Base-by-base conservation (phyloP, 23 red algal species). In the Gracilaria domingensis region DNA sequence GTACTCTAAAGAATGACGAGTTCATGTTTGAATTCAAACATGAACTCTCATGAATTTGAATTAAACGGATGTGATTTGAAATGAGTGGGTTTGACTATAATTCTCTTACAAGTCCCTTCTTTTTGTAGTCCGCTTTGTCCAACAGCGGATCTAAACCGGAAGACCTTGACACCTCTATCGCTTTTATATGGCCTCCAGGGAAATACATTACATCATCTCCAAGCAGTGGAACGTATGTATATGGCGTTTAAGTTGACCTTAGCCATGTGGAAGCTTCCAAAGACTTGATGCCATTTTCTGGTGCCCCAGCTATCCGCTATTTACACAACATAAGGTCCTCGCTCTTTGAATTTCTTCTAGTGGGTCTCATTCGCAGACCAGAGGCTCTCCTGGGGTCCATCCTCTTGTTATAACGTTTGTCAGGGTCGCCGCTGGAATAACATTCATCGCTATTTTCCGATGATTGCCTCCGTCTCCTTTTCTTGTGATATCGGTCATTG, bases 161-260 rank as follows among this genome's bases (percentile, higher is more conserved):
- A 36, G 66, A 59, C 35, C 72, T 71, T 40, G 89, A 84, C 4
- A 86, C 85, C 11, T 88, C 53, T 51, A 97, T 88, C 30, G 89
- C 87, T 23, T 72, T 72, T 30, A 75, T 34, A 87, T 97, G 95
- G 4, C 95, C 95, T 8, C 88, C 75, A 32, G 95, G 90, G 33
- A 97, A 97, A 58, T 97, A 97, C 36, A 59, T 92, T 21, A 97
- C 90, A 48, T 85, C 91, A 29, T 97, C 95, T 21, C 75, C 81
- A 44, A 97, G 50, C 37, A 91, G 90, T 7, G 95, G 95, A 28
- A 97, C 95, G 39, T 97, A 97, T 36, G 87, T 88, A 80, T 86
- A 86, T 18, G 72, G 42, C 64, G 88, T 92, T 28, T 74, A 85
- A 35, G 86, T 59, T n/a, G 86, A 56, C 20, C 90, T 84, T 25